Conservation (phyloP, 371 early-diverging fungal genomes). For the Actinomortierella ambigua region DNA sequence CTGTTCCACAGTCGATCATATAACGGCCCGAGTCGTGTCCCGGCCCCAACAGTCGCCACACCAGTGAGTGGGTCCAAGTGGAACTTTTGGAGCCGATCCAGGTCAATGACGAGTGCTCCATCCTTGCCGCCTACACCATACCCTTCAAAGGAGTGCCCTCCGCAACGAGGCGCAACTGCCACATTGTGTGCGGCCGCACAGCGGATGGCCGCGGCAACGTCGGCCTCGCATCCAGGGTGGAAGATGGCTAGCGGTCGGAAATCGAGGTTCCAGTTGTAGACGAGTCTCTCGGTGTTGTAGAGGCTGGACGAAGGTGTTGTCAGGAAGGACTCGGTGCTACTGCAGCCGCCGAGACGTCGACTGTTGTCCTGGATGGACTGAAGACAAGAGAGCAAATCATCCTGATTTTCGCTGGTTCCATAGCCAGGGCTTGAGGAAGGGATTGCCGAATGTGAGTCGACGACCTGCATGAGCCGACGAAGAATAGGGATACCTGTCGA, state of each 20-base stretch:
- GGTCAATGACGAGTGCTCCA: conserved; percentile 44
- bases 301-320: no score
- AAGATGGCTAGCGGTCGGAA: conserved; percentile 28
- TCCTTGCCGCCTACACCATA: conserved; percentile 42
- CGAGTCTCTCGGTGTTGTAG: no score
- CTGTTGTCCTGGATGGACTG: no score
- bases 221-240: conserved; percentile 20
- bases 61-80: conserved; percentile 9
- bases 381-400: no score
- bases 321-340: no score
- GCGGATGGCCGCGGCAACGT: conserved; percentile 46
- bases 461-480: no score
- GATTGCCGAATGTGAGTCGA: no score
- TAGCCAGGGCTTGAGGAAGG: no score
- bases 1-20: conserved; percentile 39
- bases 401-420: no score
- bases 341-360: no score
- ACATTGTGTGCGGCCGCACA: conserved; percentile 30
- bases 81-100: conserved; percentile 18
- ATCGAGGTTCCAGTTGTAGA: no score
- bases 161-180: conserved; percentile 42
- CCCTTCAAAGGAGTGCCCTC: conserved; percentile 66
- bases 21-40: conserved; percentile 44
- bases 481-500: no score
- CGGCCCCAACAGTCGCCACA: conserved; percentile 47